Base-by-base conservation (phyloP, 2,329 filamentous ascomycete species). In the Exophiala calicioides region DNA sequence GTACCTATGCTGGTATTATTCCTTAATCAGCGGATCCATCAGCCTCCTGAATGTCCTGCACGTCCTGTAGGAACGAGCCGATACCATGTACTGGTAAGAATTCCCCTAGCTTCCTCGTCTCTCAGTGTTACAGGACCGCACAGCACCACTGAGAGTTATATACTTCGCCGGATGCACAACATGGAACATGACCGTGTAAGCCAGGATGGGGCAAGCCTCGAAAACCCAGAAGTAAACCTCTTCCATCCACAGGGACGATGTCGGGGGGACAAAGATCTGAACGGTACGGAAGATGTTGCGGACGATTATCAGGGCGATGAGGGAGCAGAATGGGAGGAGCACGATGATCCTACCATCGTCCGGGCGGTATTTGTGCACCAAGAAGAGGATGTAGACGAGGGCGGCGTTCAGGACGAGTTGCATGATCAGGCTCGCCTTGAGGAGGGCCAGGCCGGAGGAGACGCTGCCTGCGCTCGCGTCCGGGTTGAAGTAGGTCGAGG, bases 191-290 rank as follows among this genome's bases (percentile, higher is more conserved):
- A 23, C 42, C 12, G 52, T 48, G 15, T 36, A 54, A 8, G 21
- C 5, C 18, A 54, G 3, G 39, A 54, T 49, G 12, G 35, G 24
- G 10, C 23, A 32, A 7, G 29, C 48, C 30, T 54, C 52, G 34
- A 54, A 52, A 8, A 54, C 44, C 48, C 52, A 54, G 29, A 51
- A 52, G 20, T 44, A 52, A 12, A 24, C 52, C 18, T 54, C 52
- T 3, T 31, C 8, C 2, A 29, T 44, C 52, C 52, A 54, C 13
- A 49, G 8, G 4, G 13, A 19, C 4, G 48, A 52, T 8, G 21
- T 15, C 6, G 52, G 41, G 5, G 52, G 27, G 13, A 24, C 40
- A 21, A 54, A 54, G 23, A 52, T 44, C 52, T 54, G 52, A 6
- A 54, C 29, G 6, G 52, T 52, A 12, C 52, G 47, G 23, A 45